Base-by-base conservation (phyloP, 257 asterid species). In the Jacaranda mimosifolia region DNA sequence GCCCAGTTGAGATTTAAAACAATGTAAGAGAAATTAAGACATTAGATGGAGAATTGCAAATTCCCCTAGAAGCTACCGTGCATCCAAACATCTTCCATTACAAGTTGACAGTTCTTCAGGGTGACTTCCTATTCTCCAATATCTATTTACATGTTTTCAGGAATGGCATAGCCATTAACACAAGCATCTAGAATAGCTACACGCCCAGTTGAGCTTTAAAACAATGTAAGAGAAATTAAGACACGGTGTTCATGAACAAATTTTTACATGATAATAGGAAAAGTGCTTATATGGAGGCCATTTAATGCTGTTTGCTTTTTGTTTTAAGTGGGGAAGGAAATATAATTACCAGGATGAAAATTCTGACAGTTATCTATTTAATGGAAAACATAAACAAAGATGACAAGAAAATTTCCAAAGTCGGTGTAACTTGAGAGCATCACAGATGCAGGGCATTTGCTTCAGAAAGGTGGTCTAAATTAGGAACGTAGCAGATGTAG, bases 401-500 rank as follows among this genome's bases (percentile, higher is more conserved):
- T 63, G 45, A 51, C 70, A 75, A 71, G 53, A 72, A 75, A 79
- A 63, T 83, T 76, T 17, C 21, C 15, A 26, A 26, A 26, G 32
- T 26, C 32, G 32, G 32, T 26, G 32, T 26, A 26, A 26, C 32
- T 26, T 26, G 32, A 26, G 32, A 1, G 2, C 32, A 26, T 26
- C 32, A 26, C 32, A 26, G 32, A 26, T 26, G 32, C 32, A 26
- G 32, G 32, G 32, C 32, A 26, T 26, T 26, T 26, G 32, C 32
- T 42, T 42, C 46, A 42, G 6, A 19, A 18, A 51, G 55, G 65
- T 14, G 64, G 77, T 21, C 63, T 26, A 51, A 48, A 63, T 40
- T 26, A 40, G 59, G 60, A 13, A 10, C 6, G 5, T 39, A 78
- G 79, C 79, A 65, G 63, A 63, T 64, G 52, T 19, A 71, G 9